Evolutionary conservation across 805 yeast species (phyloP), one percentile per base, ranked within the genome.

Genomic region (Cyberlindnera petersonii): DNA sequence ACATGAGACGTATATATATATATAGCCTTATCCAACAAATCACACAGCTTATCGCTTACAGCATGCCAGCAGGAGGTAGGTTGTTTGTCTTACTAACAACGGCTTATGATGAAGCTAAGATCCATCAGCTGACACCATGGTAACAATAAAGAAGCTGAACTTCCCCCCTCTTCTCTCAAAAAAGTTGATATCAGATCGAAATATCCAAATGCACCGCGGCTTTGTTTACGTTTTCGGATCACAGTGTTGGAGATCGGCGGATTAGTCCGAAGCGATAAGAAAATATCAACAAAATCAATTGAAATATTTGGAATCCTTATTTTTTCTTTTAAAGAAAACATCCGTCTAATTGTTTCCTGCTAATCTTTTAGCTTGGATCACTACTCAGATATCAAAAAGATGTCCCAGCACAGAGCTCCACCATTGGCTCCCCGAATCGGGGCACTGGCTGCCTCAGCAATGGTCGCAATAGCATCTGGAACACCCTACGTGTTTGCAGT

Each of bases 401-500:
- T 33, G 37, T 27, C 35, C 5, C 33, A 9, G 9, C 31, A 30
- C 23, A 26, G 21, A 19, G 33, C 36, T 21, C 39, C 43, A 4
- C 45, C 45, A 20, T 18, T 44, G 11, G 39, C 31, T 4, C 45
- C 48, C 2, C 35, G 47, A 3, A 32, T 43, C 13, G 22, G 16
- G 30, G 35, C 41, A 31, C 58, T 56, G 9, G 39, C 52, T 2
- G 50, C 55, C 8, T 32, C 49, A 2, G 44, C 48, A 9, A 52
- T 80, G 14, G 79, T 79, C 8, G 72, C 85, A 0, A 51, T 82
- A 33, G 87, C 82, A 0, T 72, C 86, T 4, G 91, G 93, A 3
- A 82, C 88, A 3, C 84, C 86, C 0, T 84, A 84, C 50, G 63
- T 82, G 11, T 84, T 77, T 55, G 85, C 89, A 1, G 75, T 77